Evolutionary conservation across 2,329 filamentous ascomycete species (phyloP).

Genomic region (Diaporthe eres): DNA sequence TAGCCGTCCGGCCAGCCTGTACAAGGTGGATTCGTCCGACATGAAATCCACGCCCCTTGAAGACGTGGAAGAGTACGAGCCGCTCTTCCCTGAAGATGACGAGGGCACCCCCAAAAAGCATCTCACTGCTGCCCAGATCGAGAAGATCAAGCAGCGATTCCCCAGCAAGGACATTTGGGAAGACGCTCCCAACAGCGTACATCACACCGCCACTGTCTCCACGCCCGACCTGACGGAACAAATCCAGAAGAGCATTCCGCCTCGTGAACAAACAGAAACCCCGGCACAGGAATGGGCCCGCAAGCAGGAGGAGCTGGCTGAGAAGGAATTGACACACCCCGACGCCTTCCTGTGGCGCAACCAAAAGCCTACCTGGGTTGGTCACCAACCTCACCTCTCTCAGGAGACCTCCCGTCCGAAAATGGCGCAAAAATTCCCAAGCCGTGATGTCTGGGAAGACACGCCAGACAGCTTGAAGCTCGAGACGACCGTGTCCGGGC

Average conservation of each 20-base stretch:
- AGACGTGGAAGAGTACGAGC: slow-evolving; percentile 94
- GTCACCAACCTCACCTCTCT: slow-evolving; percentile 63
- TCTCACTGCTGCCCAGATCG: slow-evolving; percentile 53
- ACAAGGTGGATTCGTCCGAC: slow-evolving; percentile 69
- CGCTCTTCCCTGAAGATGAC: slow-evolving; percentile 87
- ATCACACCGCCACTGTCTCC: slow-evolving; percentile 84
- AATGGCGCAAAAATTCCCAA: slow-evolving; percentile 83
- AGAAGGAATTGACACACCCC: slow-evolving; percentile 63
- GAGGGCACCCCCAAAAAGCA: slow-evolving; percentile 62
- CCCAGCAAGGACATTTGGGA: slow-evolving; percentile 98
- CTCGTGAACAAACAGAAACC: slow-evolving; percentile 62
- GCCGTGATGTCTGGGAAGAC: slow-evolving; percentile 95
- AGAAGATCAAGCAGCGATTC: slow-evolving; percentile 77
- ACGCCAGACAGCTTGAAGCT: slow-evolving; percentile 86
- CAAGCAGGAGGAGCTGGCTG: slow-evolving; percentile 75
- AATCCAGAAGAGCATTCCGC: slow-evolving; percentile 49
- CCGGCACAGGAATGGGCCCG: slow-evolving; percentile 76
- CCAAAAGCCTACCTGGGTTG: slow-evolving; percentile 64
- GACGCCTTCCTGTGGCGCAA: slow-evolving; percentile 68
- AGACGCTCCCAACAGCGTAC: slow-evolving; percentile 88
- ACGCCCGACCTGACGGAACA: slow-evolving; percentile 75
- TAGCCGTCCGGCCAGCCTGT: slow-evolving; percentile 75
- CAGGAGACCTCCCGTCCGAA: slow-evolving; percentile 65
- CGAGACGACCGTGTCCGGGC: slow-evolving; percentile 78
- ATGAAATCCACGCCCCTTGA: slow-evolving; percentile 80